Conservation (phyloP, 1,139 yeast species). For the Taphrina deformans region DNA sequence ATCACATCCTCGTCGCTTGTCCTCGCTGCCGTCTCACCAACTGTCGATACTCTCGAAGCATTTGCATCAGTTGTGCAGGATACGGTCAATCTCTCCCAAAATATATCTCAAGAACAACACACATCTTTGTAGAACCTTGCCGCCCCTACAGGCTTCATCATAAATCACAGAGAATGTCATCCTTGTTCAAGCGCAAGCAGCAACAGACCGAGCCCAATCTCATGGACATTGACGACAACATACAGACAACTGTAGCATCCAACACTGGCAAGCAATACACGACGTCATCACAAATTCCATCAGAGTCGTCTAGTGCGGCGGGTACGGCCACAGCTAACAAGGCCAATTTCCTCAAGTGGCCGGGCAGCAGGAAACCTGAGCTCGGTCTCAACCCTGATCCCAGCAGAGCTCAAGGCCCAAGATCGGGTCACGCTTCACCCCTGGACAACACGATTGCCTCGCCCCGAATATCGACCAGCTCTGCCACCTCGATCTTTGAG, state of each 20-base stretch:
- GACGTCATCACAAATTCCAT: not conserved
- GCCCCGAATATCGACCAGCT: conserved; percentile 24
- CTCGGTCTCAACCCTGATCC: not conserved
- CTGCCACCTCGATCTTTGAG: conserved; percentile 27
- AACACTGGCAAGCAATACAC: not conserved
- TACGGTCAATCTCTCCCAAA: no score
- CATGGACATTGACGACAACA: conserved; percentile 21
- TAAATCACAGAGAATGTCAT: not conserved
- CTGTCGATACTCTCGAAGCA: no score
- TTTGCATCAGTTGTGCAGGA: no score
- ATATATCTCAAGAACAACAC: no score
- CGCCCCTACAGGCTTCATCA: no score
- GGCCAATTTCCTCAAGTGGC: conserved; percentile 10
- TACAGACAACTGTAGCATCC: not conserved
- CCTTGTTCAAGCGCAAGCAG: conserved; percentile 28
- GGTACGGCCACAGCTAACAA: not conserved
- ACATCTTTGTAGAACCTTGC: no score
- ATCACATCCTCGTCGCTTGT: no score
- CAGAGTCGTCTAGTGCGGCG: not conserved
- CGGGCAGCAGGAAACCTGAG: not conserved
- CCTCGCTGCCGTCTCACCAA: no score
- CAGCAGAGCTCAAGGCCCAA: not conserved
- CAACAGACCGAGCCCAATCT: conserved; percentile 6
- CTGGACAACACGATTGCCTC: conserved; percentile 13
- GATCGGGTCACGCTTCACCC: conserved; percentile 13